Conservation (phyloP, 805 yeast species). For the Zygosaccharomyces gambellarensis region DNA sequence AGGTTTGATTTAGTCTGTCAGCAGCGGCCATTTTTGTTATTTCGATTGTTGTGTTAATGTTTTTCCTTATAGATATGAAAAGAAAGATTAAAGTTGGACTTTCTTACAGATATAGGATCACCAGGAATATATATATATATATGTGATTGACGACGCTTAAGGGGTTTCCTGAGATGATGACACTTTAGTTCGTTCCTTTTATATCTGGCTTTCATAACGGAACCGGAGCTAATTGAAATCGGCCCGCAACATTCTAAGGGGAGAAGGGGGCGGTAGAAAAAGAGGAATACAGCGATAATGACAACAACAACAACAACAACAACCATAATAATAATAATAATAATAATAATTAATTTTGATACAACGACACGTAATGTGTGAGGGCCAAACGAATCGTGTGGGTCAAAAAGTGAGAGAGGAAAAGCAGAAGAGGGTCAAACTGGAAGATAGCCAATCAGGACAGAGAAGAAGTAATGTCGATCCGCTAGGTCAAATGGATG, state of each 20-base stretch:
- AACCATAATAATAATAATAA: background rate
- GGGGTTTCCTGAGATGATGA: background rate
- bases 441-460: background rate
- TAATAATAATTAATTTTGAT: background rate
- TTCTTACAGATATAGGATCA: background rate
- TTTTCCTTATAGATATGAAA: background rate
- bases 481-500: background rate
- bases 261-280: background rate
- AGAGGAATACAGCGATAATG: background rate
- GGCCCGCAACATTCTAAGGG: conserved; percentile 1
- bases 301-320: background rate
- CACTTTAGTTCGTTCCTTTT: conserved; percentile 10
- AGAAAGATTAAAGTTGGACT: background rate
- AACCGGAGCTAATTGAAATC: conserved; percentile 1
- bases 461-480: background rate
- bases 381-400: background rate
- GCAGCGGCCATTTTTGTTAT: conserved; percentile 24
- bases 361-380: background rate
- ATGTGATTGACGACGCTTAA: background rate
- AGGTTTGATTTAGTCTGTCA: conserved; percentile 32
- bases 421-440: background rate
- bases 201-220: conserved; percentile 2
- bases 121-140: background rate
- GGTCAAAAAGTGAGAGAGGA: background rate
- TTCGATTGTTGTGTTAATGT: background rate